Evolutionary conservation across 495 filamentous ascomycete genomes (phyloP), one percentile per base, ranked within the genome.

Genomic region (Glonium stellatum): DNA sequence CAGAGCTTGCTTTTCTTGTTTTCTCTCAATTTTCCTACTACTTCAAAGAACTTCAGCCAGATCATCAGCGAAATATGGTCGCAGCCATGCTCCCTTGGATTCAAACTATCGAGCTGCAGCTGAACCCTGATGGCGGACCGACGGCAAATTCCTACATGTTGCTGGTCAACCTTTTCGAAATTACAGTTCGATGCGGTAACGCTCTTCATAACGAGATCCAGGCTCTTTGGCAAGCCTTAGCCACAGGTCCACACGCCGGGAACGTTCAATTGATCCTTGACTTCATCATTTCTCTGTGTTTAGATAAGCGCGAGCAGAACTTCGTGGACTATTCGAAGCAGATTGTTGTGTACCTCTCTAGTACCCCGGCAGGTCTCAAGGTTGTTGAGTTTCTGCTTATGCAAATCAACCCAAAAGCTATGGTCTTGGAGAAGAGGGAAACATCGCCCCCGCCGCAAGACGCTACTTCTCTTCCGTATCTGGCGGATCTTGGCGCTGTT

Each of bases 321-420:
- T 97, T 96, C 74, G 91, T 98, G 47, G 89, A 95, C 61, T 96
- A 89, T 69, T 90, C 93, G 2, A 97, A 97, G 75, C 93, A 98
- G 73, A 89, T 98, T 36, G 90, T 97, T 22, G 93, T 97, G 0
- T 96, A 97, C 69, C 73, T 98, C 4, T 91, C 93, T 1, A 90
- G 88, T 66, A 96, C 93, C 0, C 89, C 87, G 41, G 92, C 89
- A 19, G 91, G 92, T 11, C 84, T 87, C 36, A 95, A 93, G 67
- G 90, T 98, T 21, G 86, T 98, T 18, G 95, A 98, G 66, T 96
- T 96, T 62, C 80, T 98, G 54, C 73, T 97, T 46, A 78, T 92
- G 73, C 89, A 95, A 60, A 90, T 97, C 44, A 86, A 81, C 4
- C 90, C 91, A 0, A 93, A 88, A 70, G 86, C 89, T 25, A 95